Evolutionary conservation across 176 grass and related monocot species (phyloP).

Genomic region (Hordeum vulgare): MorexV3_pseudomolecules_assembly NC_058520.1:468106458-468106957

Average conservation of each 20-base stretch:
- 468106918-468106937: not conserved
- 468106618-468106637: too few relatives aligned
- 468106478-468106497: too few relatives aligned
- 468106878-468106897: not conserved
- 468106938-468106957: not conserved
- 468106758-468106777: not conserved
- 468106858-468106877: not conserved
- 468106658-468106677: conserved; percentile 64
- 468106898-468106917: not conserved
- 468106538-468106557: too few relatives aligned
- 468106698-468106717: conserved; percentile 60
- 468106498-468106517: too few relatives aligned
- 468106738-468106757: conserved; percentile 33
- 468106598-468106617: too few relatives aligned
- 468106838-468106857: not conserved
- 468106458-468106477: too few relatives aligned
- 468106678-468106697: conserved; percentile 63
- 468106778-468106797: not conserved
- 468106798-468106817: not conserved
- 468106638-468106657: conserved; percentile 56
- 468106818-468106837: not conserved
- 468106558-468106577: too few relatives aligned
- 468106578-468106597: too few relatives aligned
- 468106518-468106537: too few relatives aligned
- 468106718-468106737: conserved; percentile 82